Evolutionary conservation across 2,329 filamentous ascomycete genomes (phyloP).

Genomic region (Daldinia sp.): DNA sequence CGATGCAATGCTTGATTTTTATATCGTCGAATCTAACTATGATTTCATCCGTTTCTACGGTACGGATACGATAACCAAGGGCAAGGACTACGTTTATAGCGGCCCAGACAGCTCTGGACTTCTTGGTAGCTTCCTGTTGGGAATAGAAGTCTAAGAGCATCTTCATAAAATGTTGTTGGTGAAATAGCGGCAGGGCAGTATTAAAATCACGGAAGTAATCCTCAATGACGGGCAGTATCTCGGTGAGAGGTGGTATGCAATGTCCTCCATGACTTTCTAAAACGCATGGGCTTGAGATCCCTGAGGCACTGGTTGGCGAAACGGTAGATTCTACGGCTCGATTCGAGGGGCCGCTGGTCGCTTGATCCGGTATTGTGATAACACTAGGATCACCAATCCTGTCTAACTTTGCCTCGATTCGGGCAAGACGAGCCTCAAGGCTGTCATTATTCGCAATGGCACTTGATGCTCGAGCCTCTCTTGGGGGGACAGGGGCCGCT

Average conservation of each 20-base stretch:
- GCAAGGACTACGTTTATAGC: conserved; percentile 53
- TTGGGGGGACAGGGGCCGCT: conserved; percentile 17
- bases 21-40: conserved; percentile 26
- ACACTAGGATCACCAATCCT: conserved; percentile 21
- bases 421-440: conserved; percentile 41
- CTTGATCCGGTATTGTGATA: not conserved
- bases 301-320: not conserved
- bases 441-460: conserved; percentile 5
- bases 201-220: conserved; percentile 51
- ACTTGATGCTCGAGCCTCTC: conserved; percentile 5
- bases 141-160: conserved; percentile 50
- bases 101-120: conserved; percentile 47
- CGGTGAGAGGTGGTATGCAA: conserved; percentile 45
- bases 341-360: not conserved
- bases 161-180: conserved; percentile 49
- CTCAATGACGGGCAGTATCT: conserved; percentile 49
- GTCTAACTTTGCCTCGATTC: conserved; percentile 44
- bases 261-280: not conserved
- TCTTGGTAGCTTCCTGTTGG: conserved; percentile 25
- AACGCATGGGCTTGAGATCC: not conserved
- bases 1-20: conserved; percentile 45
- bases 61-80: conserved; percentile 46
- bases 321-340: not conserved
- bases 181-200: conserved; percentile 49
- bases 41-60: conserved; percentile 32